Conservation (phyloP, 148 eudicot species). For the Dysphania ambrosioides region DNA sequence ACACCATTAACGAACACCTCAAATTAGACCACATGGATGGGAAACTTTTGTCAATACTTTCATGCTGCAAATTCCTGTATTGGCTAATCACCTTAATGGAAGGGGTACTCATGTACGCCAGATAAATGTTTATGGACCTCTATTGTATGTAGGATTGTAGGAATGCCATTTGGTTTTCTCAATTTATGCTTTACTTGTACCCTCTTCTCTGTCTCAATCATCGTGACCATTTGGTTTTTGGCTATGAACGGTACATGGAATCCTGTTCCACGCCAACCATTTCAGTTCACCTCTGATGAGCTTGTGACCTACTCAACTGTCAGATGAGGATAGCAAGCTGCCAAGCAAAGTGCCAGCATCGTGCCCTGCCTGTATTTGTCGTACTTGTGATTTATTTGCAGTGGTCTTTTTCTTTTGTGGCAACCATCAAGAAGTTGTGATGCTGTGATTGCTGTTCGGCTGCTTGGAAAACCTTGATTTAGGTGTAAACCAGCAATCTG, state of each 20-base stretch:
- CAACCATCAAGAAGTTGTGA: neutral
- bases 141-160: conserved; percentile 58
- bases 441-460: neutral
- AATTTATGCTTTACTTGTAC: neutral
- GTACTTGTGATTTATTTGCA: neutral
- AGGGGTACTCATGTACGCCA: conserved; percentile 94
- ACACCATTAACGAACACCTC: no score
- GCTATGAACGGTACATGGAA: conserved; percentile 31
- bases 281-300: conserved; percentile 43
- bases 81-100: conserved; percentile 86
- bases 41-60: conserved; percentile 89
- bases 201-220: conserved; percentile 3
- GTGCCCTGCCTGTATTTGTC: neutral
- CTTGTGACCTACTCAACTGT: conserved; percentile 36
- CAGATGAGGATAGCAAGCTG: conserved; percentile 25
- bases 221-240: no score
- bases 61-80: conserved; percentile 81
- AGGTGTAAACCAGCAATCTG: neutral
- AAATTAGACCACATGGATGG: no score
- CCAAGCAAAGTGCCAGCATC: neutral
- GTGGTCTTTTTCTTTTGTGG: neutral
- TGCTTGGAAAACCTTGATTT: neutral
- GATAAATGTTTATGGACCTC: conserved; percentile 92
- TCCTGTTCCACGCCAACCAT: conserved; percentile 41
- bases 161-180: neutral